These are phyloP conservation scores for Schizophyllum commune DNA, from an alignment of 1,284 basidiomycete species.

Conservation along the genomic window DNA sequence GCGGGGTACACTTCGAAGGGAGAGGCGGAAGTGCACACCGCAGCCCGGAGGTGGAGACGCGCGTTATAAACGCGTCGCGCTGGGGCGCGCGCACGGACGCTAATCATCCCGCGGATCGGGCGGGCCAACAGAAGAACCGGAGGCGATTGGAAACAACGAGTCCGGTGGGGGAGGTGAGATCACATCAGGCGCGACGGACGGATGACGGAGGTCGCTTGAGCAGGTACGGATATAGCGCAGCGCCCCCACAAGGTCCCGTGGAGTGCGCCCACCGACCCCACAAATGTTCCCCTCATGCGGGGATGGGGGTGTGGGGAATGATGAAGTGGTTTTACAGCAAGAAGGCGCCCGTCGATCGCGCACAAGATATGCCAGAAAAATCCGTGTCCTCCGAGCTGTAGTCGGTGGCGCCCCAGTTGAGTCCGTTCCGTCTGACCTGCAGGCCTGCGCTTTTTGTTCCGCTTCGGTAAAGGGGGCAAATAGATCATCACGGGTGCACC, in stretches of 20 bases:
- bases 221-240: background rate
- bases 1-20: background rate
- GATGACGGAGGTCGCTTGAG: background rate
- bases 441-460: no score
- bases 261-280: background rate
- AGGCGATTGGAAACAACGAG: background rate
- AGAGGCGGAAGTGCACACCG: background rate
- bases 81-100: background rate
- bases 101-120: background rate
- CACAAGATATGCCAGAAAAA: no score
- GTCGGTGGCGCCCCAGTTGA: no score
- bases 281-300: background rate
- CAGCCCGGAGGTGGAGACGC: background rate
- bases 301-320: background rate
- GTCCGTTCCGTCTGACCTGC: no score
- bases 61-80: background rate
- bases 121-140: background rate
- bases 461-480: no score
- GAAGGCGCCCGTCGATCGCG: background rate
- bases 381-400: no score
- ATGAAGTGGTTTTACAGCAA: background rate
- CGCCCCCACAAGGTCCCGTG: background rate
- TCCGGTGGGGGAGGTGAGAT: background rate
- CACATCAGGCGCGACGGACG: background rate
- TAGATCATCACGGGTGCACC: no score